A percentile compares a stretch with the other conserved stretches of the same genome.
These are phyloP conservation scores for Saitozyma sp. DNA, from an alignment of 768 basidiomycete genomes.

Conservation along the genomic window DNA sequence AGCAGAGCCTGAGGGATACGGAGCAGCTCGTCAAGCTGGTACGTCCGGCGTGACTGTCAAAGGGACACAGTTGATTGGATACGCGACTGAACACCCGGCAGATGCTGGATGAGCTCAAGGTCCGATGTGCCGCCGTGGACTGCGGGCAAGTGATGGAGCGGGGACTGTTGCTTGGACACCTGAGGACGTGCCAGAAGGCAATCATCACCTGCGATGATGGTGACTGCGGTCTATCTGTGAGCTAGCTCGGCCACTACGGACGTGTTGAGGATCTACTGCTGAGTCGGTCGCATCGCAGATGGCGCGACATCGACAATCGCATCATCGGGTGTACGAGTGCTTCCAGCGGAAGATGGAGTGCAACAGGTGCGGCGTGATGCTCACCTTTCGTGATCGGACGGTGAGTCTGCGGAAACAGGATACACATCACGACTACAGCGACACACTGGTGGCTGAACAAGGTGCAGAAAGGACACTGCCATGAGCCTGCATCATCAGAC, in stretches of 20 bases:
- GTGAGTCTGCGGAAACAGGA: constrained; percentile 13
- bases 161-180: constrained; percentile 29
- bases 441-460: no score
- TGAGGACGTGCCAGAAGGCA: constrained; percentile 28
- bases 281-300: constrained; percentile 18
- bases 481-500: no score
- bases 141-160: constrained; percentile 38
- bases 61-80: neutral
- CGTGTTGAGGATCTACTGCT: neutral
- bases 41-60: neutral
- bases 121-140: constrained; percentile 28
- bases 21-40: constrained; percentile 40
- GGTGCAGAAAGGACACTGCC: no score
- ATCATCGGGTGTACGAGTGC: constrained; percentile 42
- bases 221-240: constrained; percentile 34
- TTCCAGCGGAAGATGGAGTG: constrained; percentile 43
- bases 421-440: no score
- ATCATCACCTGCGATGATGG: constrained; percentile 30
- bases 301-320: constrained; percentile 24
- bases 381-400: constrained; percentile 26
- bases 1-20: constrained; percentile 23
- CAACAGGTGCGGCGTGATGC: constrained; percentile 25
- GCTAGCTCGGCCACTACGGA: neutral
- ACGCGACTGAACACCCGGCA: neutral
- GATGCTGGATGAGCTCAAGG: constrained; percentile 43